Evolutionary conservation across 345 rosid genomes (phyloP).

Genomic region (Euclidium syriacum): DNA sequence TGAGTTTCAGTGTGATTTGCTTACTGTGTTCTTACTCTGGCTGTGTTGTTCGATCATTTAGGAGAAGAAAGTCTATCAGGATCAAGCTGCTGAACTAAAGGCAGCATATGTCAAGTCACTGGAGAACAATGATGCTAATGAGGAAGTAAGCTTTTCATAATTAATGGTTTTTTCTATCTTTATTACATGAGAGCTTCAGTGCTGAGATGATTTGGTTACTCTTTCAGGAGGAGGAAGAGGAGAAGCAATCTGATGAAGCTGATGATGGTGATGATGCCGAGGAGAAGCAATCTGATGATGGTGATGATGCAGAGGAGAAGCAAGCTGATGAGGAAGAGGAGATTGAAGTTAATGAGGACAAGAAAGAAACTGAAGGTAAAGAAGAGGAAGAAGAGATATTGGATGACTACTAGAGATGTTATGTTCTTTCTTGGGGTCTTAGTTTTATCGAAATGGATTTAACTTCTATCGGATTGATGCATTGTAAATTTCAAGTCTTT

Average conservation of each 20-base stretch:
- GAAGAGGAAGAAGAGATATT: constrained; percentile 36
- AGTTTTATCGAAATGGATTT: not conserved
- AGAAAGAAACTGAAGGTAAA: constrained; percentile 22
- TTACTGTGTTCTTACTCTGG: not conserved
- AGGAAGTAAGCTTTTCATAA: constrained; percentile 29
- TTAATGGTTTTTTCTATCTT: not conserved
- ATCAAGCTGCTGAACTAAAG: constrained; percentile 71
- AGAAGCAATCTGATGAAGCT: not conserved
- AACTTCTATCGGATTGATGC: not conserved
- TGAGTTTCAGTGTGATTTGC: not conserved
- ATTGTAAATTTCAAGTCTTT: constrained; percentile 19
- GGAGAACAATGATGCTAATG: constrained; percentile 37
- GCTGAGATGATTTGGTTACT: not conserved
- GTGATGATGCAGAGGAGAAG: constrained; percentile 35
- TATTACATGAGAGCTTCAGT: not conserved
- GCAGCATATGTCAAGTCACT: constrained; percentile 49
- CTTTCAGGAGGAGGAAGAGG: constrained; percentile 33
- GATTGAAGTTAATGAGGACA: constrained; percentile 29
- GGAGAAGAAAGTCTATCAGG: constrained; percentile 74
- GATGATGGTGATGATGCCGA: constrained; percentile 22
- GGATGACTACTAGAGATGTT: constrained; percentile 35
- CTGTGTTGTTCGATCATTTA: constrained; percentile 10
- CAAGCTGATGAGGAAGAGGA: constrained; percentile 34
- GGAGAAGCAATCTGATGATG: constrained; percentile 23
- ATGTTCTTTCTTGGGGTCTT: not conserved